Evolutionary conservation across 768 basidiomycete species (phyloP).

Genomic region (Naganishia friedmannii): DNA sequence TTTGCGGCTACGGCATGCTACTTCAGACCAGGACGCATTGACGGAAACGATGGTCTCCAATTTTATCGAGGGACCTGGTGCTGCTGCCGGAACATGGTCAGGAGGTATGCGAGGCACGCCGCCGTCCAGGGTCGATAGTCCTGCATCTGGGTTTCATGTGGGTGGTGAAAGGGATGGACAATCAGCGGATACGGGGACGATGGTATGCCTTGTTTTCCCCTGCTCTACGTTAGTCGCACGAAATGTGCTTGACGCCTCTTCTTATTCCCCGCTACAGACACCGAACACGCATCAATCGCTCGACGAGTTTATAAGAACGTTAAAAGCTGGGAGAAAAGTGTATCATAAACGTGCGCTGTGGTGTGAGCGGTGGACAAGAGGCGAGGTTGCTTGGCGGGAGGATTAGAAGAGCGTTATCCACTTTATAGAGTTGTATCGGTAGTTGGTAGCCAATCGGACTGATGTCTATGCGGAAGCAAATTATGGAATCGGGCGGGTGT

Average conservation of each 20-base stretch:
- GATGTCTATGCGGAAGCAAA: too few relatives aligned
- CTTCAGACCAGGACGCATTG: conserved; percentile 81
- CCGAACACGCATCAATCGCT: conserved; percentile 56
- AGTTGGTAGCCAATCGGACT: too few relatives aligned
- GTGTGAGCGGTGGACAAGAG: conserved; percentile 79
- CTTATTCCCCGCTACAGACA: not conserved
- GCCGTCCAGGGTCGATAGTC: conserved; percentile 42
- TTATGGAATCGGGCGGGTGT: too few relatives aligned
- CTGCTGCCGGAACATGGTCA: not conserved
- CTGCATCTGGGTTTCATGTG: conserved; percentile 32
- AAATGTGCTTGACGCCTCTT: not conserved
- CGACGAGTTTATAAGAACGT: conserved; percentile 82
- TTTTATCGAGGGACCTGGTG: conserved; percentile 61
- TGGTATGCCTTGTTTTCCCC: not conserved
- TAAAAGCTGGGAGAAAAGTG: conserved; percentile 78
- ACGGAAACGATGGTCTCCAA: conserved; percentile 80
- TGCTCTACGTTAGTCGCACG: not conserved
- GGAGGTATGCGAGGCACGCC: conserved; percentile 21
- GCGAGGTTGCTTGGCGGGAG: conserved; percentile 81
- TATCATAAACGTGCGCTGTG: conserved; percentile 92
- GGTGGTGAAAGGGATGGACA: not conserved
- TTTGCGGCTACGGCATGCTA: conserved; percentile 79
- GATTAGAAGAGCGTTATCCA: conserved; percentile 45
- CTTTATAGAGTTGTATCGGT: too few relatives aligned
- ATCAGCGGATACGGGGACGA: not conserved